Percentiles rank a stretch among this genome's conserved stretches.
These are phyloP conservation scores for Xylona heveae DNA, from an alignment of 495 filamentous ascomycete genomes.

Conservation along the genomic window DNA sequence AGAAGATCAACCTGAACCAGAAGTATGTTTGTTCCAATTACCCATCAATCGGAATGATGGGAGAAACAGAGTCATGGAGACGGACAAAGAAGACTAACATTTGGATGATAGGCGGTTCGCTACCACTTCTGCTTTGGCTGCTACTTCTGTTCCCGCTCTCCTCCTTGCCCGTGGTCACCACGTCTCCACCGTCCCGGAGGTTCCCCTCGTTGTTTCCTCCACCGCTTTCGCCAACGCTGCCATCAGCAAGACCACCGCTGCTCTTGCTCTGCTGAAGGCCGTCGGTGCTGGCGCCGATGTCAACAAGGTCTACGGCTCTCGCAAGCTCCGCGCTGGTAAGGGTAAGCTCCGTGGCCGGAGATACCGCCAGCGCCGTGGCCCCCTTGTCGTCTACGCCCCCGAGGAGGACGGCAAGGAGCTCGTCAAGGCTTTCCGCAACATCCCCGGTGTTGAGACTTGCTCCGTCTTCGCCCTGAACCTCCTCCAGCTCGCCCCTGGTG, in stretches of 20 bases:
- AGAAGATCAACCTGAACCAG: slow-evolving; percentile 97
- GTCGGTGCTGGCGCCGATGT: slow-evolving; percentile 79
- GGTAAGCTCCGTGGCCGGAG: slow-evolving; percentile 91
- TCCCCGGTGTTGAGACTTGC: slow-evolving; percentile 92
- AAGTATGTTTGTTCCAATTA: slow-evolving; percentile 33
- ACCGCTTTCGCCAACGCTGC: slow-evolving; percentile 58
- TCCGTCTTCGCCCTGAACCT: slow-evolving; percentile 93
- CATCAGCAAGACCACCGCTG: slow-evolving; percentile 73
- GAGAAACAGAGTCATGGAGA: background rate
- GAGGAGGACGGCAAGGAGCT: slow-evolving; percentile 84
- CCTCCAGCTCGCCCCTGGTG: slow-evolving; percentile 94
- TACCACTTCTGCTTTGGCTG: slow-evolving; percentile 88
- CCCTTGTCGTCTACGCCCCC: slow-evolving; percentile 88
- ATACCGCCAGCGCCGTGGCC: slow-evolving; percentile 90
- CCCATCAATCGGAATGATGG: background rate
- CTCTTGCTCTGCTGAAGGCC: slow-evolving; percentile 66
- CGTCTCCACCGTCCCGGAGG: slow-evolving; percentile 77
- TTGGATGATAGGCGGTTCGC: slow-evolving; percentile 57
- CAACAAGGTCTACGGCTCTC: slow-evolving; percentile 79
- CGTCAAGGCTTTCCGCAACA: slow-evolving; percentile 86
- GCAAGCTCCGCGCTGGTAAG: slow-evolving; percentile 93
- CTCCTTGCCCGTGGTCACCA: slow-evolving; percentile 94
- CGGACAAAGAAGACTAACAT: slow-evolving; percentile 2
- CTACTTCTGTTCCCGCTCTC: slow-evolving; percentile 82
- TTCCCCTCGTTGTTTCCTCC: slow-evolving; percentile 86